Evolutionary conservation across 495 filamentous ascomycete species (phyloP).

Genomic region (Aspergillus baeticus): DNA sequence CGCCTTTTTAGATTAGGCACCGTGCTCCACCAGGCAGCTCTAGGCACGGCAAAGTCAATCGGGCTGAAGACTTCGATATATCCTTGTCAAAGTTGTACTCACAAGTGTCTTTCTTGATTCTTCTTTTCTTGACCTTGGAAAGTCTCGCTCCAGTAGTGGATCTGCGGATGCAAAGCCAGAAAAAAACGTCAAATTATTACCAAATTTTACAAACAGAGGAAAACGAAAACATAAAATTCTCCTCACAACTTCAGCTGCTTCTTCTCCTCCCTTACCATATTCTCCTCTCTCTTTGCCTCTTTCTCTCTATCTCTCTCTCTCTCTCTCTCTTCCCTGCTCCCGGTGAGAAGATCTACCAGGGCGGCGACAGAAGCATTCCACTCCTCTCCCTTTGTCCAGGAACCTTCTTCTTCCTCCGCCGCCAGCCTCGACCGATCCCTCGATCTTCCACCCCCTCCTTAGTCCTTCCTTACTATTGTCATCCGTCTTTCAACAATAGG

Average conservation of each 20-base stretch:
- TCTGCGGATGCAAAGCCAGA: conserved; percentile 29
- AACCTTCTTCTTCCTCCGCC: conserved; percentile 13
- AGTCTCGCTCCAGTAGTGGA: conserved; percentile 23
- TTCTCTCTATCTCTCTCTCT: conserved; percentile 2
- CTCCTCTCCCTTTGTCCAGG: conserved; percentile 19
- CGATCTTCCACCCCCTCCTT: conserved; percentile 5
- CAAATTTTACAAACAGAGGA: conserved; percentile 40
- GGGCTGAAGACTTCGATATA: conserved; percentile 13
- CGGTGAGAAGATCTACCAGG: background rate
- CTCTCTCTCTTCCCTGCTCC: background rate
- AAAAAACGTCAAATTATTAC: conserved; percentile 25
- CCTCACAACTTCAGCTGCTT: conserved; percentile 12
- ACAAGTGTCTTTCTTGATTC: background rate
- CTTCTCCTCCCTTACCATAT: conserved; percentile 10
- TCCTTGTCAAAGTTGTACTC: background rate
- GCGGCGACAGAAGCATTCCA: conserved; percentile 15
- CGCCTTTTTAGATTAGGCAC: conserved; percentile 2
- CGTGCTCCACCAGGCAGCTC: conserved; percentile 12
- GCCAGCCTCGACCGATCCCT: conserved; percentile 15
- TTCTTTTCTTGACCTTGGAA: conserved; percentile 8
- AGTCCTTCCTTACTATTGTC: conserved; percentile 3
- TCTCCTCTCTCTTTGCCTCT: conserved; percentile 1
- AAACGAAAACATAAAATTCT: conserved; percentile 42
- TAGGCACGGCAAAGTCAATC: conserved; percentile 10
- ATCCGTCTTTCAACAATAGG: conserved; percentile 1